These are phyloP conservation scores for Chaetomium strumarium DNA, from an alignment of 2,329 filamentous ascomycete species.

Conservation along the genomic window DNA sequence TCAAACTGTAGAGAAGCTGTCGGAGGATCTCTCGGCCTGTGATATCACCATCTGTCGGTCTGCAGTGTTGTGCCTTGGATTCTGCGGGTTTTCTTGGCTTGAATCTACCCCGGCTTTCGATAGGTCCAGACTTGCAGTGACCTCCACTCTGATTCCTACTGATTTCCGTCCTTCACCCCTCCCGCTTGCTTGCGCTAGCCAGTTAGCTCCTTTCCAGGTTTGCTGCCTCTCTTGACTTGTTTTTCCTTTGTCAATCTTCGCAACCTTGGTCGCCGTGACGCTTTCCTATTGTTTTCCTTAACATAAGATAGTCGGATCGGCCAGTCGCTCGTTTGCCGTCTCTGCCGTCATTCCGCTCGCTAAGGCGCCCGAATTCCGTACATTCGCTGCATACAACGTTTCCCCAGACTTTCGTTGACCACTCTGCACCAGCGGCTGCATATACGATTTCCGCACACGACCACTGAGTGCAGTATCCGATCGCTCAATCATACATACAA, in stretches of 20 bases:
- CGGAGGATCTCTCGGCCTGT: not conserved
- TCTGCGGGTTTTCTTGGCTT: constrained; percentile 8
- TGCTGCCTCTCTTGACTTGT: not conserved
- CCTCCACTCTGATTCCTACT: constrained; percentile 16
- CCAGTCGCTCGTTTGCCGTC: constrained; percentile 17
- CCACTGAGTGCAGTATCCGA: not conserved
- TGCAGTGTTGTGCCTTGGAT: constrained; percentile 15
- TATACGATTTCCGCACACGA: not conserved
- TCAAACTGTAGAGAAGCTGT: too few relatives aligned
- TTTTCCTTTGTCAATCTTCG: constrained; percentile 11
- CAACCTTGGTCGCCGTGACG: constrained; percentile 4
- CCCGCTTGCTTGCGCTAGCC: not conserved
- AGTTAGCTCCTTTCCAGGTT: constrained; percentile 7
- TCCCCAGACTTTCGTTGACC: constrained; percentile 7
- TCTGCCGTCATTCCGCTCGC: not conserved
- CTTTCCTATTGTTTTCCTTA: constrained; percentile 2
- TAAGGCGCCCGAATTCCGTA: constrained; percentile 6
- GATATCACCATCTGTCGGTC: constrained; percentile 11
- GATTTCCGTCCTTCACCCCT: constrained; percentile 2
- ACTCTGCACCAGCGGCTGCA: constrained; percentile 1
- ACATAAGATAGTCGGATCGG: constrained; percentile 5
- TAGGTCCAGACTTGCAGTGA: constrained; percentile 13
- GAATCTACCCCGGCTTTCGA: constrained; percentile 6
- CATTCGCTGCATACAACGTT: constrained; percentile 7
- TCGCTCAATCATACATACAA: constrained; percentile 1